Conservation (phyloP, 225 moss, liverwort and hornwort genomes). For the Anthoceros angustus region DNA sequence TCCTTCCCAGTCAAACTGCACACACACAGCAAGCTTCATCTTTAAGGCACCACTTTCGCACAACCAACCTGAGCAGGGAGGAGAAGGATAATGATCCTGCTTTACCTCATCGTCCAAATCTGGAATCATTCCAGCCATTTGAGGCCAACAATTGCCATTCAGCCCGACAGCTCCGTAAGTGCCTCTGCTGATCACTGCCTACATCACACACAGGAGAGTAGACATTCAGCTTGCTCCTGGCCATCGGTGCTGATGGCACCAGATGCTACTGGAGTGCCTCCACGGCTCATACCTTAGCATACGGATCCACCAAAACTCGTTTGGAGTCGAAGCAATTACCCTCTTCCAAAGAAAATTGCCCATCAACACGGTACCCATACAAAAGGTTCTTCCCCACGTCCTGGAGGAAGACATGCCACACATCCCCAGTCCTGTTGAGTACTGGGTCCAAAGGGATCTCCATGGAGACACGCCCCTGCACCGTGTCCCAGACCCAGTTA, state of each 20-base stretch:
- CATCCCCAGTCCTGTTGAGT: slow-evolving; percentile 65
- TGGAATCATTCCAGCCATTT: slow-evolving; percentile 97
- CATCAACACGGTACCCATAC: slow-evolving; percentile 69
- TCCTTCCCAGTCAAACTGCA: slow-evolving; percentile 92
- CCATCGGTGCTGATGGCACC: slow-evolving; percentile 6
- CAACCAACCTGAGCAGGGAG: background rate
- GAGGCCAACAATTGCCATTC: slow-evolving; percentile 81
- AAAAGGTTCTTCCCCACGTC: slow-evolving; percentile 43
- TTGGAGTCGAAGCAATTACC: slow-evolving; percentile 52
- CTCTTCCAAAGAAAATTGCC: slow-evolving; percentile 41
- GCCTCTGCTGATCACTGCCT: slow-evolving; percentile 83
- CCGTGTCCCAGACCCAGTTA: background rate
- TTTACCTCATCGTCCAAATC: slow-evolving; percentile 67
- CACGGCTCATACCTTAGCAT: slow-evolving; percentile 53
- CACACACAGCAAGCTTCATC: slow-evolving; percentile 1
- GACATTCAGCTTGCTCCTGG: background rate
- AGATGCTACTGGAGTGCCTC: background rate
- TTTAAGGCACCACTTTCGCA: background rate
- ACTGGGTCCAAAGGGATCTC: slow-evolving; percentile 49
- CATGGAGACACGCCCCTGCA: slow-evolving; percentile 44
- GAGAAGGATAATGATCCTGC: background rate
- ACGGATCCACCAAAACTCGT: slow-evolving; percentile 64
- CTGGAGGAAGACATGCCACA: slow-evolving; percentile 80
- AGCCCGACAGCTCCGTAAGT: slow-evolving; percentile 54
- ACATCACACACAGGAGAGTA: slow-evolving; percentile 6